These are phyloP conservation scores for Phaeotremella fagi DNA, from an alignment of 768 basidiomycete species.

Conservation along the genomic window DNA sequence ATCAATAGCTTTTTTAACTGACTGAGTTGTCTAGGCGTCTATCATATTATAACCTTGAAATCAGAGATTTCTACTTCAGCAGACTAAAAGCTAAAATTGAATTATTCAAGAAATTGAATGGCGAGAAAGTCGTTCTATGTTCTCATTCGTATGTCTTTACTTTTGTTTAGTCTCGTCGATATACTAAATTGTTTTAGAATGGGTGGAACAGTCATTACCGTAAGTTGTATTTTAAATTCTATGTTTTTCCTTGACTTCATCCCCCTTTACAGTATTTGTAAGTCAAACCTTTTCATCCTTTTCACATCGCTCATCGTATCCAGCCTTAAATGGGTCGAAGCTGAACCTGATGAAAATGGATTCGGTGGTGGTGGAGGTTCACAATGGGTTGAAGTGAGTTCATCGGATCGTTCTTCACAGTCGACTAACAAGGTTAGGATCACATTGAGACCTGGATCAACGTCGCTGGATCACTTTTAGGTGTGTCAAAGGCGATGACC, in stretches of 20 bases:
- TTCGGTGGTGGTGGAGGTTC: conserved; percentile 60
- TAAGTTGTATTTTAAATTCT: conserved; percentile 10
- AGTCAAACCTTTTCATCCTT: conserved; percentile 42
- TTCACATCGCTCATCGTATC: too few relatives aligned
- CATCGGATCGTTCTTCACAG: neutral
- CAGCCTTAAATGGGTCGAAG: conserved; percentile 96
- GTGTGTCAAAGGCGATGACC: conserved; percentile 85
- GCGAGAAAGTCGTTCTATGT: conserved; percentile 69
- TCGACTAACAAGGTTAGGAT: conserved; percentile 50
- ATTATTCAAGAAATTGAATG: conserved; percentile 65
- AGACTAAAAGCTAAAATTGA: conserved; percentile 74
- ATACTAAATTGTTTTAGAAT: conserved; percentile 19
- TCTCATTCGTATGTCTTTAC: conserved; percentile 53
- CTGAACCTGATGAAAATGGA: conserved; percentile 61
- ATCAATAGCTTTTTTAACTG: neutral
- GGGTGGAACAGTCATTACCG: conserved; percentile 46
- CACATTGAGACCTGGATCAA: conserved; percentile 81
- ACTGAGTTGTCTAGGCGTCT: conserved; percentile 27
- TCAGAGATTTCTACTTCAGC: conserved; percentile 50
- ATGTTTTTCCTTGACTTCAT: conserved; percentile 1
- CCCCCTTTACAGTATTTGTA: conserved; percentile 69
- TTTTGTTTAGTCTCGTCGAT: conserved; percentile 1
- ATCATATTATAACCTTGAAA: conserved; percentile 77
- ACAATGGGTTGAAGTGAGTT: conserved; percentile 79
- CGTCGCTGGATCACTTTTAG: conserved; percentile 81